Evolutionary conservation across 345 rosid genomes (phyloP).

Genomic region (Brassica carinata): DNA sequence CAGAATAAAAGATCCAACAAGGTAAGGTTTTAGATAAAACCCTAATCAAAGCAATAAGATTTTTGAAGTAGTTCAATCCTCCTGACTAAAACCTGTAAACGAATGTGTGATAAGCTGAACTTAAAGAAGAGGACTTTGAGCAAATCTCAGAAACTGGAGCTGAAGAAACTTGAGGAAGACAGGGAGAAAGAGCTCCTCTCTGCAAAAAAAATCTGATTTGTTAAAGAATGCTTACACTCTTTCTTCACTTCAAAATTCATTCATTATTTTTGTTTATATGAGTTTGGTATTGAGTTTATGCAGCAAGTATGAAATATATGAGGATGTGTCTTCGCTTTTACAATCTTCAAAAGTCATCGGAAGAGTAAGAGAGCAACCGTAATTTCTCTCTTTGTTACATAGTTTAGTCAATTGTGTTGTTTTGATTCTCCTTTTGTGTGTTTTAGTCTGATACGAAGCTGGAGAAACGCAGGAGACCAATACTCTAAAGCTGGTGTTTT

Average conservation of each 20-base stretch:
- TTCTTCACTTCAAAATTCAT: not conserved
- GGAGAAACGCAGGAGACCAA: slow-evolving; percentile 61
- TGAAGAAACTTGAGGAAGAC: slow-evolving; percentile 81
- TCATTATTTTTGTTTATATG: not conserved
- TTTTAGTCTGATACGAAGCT: slow-evolving; percentile 58
- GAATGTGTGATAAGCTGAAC: slow-evolving; percentile 34
- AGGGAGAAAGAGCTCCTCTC: slow-evolving; percentile 51
- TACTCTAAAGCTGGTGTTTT: slow-evolving; percentile 63
- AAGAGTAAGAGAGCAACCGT: slow-evolving; percentile 48
- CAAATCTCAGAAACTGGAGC: slow-evolving; percentile 67
- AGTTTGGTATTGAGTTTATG: slow-evolving; percentile 12
- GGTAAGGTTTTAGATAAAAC: slow-evolving; percentile 35
- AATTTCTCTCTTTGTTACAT: not conserved
- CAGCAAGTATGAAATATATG: no score
- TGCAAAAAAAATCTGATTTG: slow-evolving; percentile 45
- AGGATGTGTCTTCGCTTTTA: slow-evolving; percentile 35
- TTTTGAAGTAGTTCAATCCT: not conserved
- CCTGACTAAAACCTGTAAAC: slow-evolving; percentile 1
- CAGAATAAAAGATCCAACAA: slow-evolving; percentile 44
- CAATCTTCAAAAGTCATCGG: slow-evolving; percentile 62
- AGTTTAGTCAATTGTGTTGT: not conserved
- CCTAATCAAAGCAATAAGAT: not conserved
- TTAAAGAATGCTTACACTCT: slow-evolving; percentile 54
- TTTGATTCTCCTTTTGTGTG: slow-evolving; percentile 4
- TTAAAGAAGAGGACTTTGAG: slow-evolving; percentile 36